Evolutionary conservation across 2,329 filamentous ascomycete genomes (phyloP), one percentile per base, ranked within the genome.

Genomic region (Exophiala xenobiotica): DNA sequence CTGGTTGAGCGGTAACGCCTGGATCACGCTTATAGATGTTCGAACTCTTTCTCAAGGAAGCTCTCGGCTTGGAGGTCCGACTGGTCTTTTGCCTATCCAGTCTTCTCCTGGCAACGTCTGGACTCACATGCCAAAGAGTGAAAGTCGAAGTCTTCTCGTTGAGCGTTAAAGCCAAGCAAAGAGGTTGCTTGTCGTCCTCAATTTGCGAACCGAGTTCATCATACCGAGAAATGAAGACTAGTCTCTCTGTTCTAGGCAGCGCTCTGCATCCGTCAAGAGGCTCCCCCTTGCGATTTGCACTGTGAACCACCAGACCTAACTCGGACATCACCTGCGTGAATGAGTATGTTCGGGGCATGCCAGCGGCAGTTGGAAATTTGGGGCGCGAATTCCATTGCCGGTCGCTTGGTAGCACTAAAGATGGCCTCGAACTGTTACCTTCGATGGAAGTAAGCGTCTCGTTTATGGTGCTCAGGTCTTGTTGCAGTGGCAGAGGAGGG

Each of bases 1-100:
- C 69, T 46, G 85, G 76, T 1, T 92, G 90, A 0, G 90, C 95
- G 1, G 85, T 84, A 8, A 86, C 78, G 24, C 89, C 90, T 52
- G 88, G 92, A 2, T 74, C 67, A 23, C 56, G 50, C 20, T 38
- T 77, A 37, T 87, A 82, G 3, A 82, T 80, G 54, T 82, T 80
- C 2, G 83, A 86, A 64, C 81, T 86, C 56, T 82, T 74, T 46
- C 83, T 84, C 73, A 74, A n/a, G n/a, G 52, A 50, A 11, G 45
- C 31, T 11, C 52, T 35, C 26, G 49, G 16, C 41, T 46, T 58
- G 38, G 64, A 53, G 40, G 55, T 39, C 20, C 62, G 58, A 24
- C 33, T 46, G 19, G 46, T 45, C 29, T 64, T 58, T 73, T 76
- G 23, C 75, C 80, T 53, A 73, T 81, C 46, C 23, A 35, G 29